These are phyloP conservation scores for Teunomyces stri DNA, from an alignment of 805 yeast species.

Conservation along the genomic window DNA sequence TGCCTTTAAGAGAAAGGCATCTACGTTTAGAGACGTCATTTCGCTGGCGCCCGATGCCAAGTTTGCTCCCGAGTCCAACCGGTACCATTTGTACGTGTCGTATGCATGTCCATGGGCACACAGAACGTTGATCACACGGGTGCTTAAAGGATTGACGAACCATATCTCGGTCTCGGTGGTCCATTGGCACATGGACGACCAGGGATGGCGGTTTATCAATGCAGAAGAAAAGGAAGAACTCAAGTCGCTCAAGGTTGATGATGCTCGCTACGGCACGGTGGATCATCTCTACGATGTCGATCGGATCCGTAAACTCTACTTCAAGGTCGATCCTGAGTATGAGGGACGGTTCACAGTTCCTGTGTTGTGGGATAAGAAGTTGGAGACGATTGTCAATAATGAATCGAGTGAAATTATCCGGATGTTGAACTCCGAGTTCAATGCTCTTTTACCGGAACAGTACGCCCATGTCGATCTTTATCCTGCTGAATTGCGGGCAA, in stretches of 20 bases:
- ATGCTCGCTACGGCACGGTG: slow-evolving; percentile 26
- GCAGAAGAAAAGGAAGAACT: slow-evolving; percentile 43
- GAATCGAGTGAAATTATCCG: slow-evolving; percentile 89
- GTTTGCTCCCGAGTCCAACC: slow-evolving; percentile 69
- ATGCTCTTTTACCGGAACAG: slow-evolving; percentile 49
- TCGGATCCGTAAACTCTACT: slow-evolving; percentile 70
- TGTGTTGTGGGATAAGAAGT: slow-evolving; percentile 85
- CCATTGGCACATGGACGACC: slow-evolving; percentile 83
- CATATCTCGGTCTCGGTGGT: slow-evolving; percentile 73
- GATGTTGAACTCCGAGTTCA: slow-evolving; percentile 74
- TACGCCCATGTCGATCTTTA: slow-evolving; percentile 56
- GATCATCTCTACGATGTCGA: slow-evolving; percentile 53
- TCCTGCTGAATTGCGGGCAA: slow-evolving; percentile 50
- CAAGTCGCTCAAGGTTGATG: slow-evolving; percentile 42
- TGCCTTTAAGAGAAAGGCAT: slow-evolving; percentile 51
- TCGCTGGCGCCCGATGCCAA: slow-evolving; percentile 55
- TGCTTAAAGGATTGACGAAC: slow-evolving; percentile 64
- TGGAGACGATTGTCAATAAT: slow-evolving; percentile 81
- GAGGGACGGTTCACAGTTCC: slow-evolving; percentile 89
- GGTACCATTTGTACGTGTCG: slow-evolving; percentile 87
- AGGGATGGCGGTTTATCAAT: slow-evolving; percentile 84
- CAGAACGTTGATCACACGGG: slow-evolving; percentile 70
- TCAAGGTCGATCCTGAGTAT: slow-evolving; percentile 71
- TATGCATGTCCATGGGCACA: slow-evolving; percentile 97
- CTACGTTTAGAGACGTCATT: slow-evolving; percentile 64